A percentile compares a stretch with the other conserved stretches of the same genome.
Evolutionary conservation across 1,284 basidiomycete genomes (phyloP).

Genomic region (Cryptococcus sp.): DNA sequence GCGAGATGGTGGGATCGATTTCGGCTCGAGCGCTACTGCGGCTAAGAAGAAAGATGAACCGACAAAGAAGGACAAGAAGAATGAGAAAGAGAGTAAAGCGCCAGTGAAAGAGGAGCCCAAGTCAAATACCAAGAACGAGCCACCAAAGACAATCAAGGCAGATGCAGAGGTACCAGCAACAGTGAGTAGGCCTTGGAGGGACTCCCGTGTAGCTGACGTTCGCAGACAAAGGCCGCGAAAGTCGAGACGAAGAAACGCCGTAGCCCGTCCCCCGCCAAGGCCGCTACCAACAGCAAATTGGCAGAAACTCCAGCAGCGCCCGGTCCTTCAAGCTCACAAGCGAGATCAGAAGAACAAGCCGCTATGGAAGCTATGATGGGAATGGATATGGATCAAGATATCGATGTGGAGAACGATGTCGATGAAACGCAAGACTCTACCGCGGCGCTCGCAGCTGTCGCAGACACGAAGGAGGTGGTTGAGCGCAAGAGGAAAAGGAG

Average conservation of each 20-base stretch:
- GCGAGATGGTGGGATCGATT: conserved; percentile 29
- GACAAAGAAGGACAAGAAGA: conserved; percentile 8
- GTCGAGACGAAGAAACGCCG: no score
- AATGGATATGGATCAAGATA: conserved; percentile 38
- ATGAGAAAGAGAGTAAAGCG: not conserved
- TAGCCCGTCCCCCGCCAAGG: no score
- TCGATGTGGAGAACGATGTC: conserved; percentile 15
- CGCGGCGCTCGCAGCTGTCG: not conserved
- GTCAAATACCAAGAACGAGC: not conserved
- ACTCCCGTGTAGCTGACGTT: not conserved
- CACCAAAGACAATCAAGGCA: not conserved
- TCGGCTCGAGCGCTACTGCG: not conserved
- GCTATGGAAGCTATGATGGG: conserved; percentile 45
- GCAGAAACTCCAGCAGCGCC: no score
- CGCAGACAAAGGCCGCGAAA: no score
- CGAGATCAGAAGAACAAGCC: conserved; percentile 33
- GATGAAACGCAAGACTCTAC: not conserved
- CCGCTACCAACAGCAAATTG: no score
- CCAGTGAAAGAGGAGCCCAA: not conserved
- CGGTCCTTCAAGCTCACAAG: conserved; percentile 34
- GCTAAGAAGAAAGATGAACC: conserved; percentile 3
- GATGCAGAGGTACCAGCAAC: not conserved
- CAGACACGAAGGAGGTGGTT: conserved; percentile 22
- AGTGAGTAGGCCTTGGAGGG: not conserved
- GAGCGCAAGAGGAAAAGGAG: conserved; percentile 21